Percentiles rank a stretch among this genome's conserved stretches.
Conservation (phyloP, 148 eudicot genomes). For the Dianthus caryophyllus region DNA sequence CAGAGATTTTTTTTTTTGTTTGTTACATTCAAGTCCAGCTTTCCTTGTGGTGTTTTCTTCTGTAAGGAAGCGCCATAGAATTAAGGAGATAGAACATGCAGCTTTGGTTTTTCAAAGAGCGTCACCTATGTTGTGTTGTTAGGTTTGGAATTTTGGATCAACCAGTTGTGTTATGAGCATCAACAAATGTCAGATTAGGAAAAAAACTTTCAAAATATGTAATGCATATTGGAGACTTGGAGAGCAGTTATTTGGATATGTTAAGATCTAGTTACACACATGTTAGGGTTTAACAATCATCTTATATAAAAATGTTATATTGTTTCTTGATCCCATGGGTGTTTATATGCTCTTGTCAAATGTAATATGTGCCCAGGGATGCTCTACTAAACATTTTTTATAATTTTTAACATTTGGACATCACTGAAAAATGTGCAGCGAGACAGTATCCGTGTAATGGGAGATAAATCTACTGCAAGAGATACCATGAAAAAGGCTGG, state of each 20-base stretch:
- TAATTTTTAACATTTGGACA: neutral
- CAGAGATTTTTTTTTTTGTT: neutral
- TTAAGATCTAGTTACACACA: neutral
- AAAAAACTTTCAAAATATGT: too few relatives aligned
- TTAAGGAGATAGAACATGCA: too few relatives aligned
- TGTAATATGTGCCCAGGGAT: neutral
- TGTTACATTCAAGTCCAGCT: too few relatives aligned
- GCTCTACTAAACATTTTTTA: neutral
- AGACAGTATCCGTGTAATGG: constrained; percentile 95
- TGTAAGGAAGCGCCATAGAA: too few relatives aligned
- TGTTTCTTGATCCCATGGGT: neutral
- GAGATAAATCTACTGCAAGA: constrained; percentile 94
- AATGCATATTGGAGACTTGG: too few relatives aligned
- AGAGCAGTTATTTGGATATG: neutral
- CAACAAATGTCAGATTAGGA: too few relatives aligned
- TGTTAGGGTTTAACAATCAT: neutral
- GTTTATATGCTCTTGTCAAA: neutral
- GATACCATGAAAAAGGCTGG: constrained; percentile 99
- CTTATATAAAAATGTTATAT: neutral
- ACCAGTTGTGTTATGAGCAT: too few relatives aligned
- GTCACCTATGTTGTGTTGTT: too few relatives aligned
- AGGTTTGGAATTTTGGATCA: too few relatives aligned
- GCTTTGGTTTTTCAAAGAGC: too few relatives aligned
- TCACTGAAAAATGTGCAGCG: constrained; percentile 51
- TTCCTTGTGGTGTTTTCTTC: too few relatives aligned